Base-by-base conservation (phyloP, 495 filamentous ascomycete species). In the Pseudomonodictys pantanalensis region DNA sequence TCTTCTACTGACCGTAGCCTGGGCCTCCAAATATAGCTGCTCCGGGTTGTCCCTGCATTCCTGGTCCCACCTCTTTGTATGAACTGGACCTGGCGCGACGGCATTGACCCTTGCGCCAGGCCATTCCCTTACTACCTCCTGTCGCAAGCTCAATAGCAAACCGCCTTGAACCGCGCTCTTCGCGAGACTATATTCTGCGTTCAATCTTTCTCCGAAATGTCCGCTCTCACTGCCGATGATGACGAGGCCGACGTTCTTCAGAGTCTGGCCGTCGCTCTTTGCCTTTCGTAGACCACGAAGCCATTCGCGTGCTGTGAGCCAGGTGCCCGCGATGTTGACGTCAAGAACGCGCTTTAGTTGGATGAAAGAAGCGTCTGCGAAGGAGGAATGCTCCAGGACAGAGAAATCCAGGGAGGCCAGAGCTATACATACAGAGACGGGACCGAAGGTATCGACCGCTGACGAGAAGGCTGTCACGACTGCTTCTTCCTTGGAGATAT, bases 191-290 rank as follows among this genome's bases (percentile, higher is more conserved):
- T 76, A 78, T 25, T 75, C 75, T 1, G 72, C 60, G 59, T 73
- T 73, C 3, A 41, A 60, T 38, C 74, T 56, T 35, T 74, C 73
- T n/a, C 76, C 75, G 67, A 77, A 77, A 22, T 65, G 62, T 0
- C 75, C 74, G 35, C 71, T 71, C 54, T 77, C 76, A 44, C 71
- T 73, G 15, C 75, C 75, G 17, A 77, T 67, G 45, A 77, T 75
- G 28, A 77, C 68, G 50, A 75, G 54, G 15, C 67, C 56, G 17
- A 76, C 69, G 57, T 77, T 77, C 23, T 52, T 61, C 53, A 71
- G 33, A 2, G 62, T 51, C 35, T 11, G 28, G 22, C 51, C 44
- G 3, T 47, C 20, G n/a, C 54, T 24, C 41, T 65, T 66, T 23
- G 42, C 65, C 2, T 38, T 35, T 12, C 58, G 48, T 2, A 73